These are phyloP conservation scores for Solanum okadae DNA, from an alignment of 257 asterid genomes.

Conservation along the genomic window DNA sequence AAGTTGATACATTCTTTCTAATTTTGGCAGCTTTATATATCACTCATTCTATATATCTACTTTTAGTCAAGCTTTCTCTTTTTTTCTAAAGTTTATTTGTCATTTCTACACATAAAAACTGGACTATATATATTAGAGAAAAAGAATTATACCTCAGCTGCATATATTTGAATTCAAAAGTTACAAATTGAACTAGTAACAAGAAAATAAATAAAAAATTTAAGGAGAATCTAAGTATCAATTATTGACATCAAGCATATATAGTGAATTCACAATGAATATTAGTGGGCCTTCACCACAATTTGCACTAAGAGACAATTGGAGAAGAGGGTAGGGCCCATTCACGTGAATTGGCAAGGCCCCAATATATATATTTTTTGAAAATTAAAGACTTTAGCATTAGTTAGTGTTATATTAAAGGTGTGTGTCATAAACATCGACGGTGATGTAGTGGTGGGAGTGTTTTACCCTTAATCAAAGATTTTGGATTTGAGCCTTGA, in stretches of 20 bases:
- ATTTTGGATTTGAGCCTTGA: rapidly evolving
- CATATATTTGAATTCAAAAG: not conserved
- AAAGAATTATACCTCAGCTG: not conserved
- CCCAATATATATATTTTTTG: constrained; percentile 1
- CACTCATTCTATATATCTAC: not conserved
- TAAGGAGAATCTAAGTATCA: not conserved
- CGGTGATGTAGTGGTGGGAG: too few species aligned
- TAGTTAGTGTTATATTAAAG: constrained; percentile 1
- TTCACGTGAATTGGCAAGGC: constrained; percentile 50
- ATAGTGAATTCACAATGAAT: constrained; percentile 27
- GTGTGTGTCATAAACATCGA: not conserved
- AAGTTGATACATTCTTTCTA: not conserved
- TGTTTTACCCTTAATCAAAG: too few species aligned
- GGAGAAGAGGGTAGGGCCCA: constrained; percentile 31
- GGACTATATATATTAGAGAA: not conserved
- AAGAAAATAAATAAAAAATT: not conserved
- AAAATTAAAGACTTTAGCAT: constrained; percentile 14
- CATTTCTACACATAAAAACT: not conserved
- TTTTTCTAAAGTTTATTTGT: not conserved
- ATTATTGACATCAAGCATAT: constrained; percentile 20
- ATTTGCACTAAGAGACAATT: constrained; percentile 27
- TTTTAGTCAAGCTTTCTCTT: not conserved
- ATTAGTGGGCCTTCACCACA: constrained; percentile 20
- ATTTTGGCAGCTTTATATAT: not conserved
- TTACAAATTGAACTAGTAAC: not conserved